Base-by-base conservation (phyloP, 176 grass and related monocot species). In the Zea mays region DNA sequence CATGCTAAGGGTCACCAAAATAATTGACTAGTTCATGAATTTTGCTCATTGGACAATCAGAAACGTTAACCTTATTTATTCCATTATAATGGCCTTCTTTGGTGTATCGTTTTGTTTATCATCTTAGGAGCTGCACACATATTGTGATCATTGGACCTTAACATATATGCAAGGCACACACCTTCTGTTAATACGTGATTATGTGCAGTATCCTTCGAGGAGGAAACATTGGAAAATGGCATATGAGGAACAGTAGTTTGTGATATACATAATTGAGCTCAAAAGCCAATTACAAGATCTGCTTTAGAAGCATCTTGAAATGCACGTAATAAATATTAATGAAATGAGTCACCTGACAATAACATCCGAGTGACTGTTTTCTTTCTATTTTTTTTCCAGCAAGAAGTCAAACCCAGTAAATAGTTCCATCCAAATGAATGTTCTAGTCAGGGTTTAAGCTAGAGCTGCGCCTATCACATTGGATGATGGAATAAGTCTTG, bases 51-150 rank as follows among this genome's bases (percentile, higher is more conserved):
- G 6, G 54, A 1, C 42, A 20, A 37, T 71, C 65, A 77, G 65
- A 57, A 65, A 17, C 56, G 27, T 5, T 64, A 41, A 86, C 33
- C 57, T 77, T 40, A 40, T 47, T 71, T 65, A 34, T 47, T 64
- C 17, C 35, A 15, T 17, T 69, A 36, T 52, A 21, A 33, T 75
- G 13, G 4, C 54, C 63, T 38, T 33, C 49, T 48, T 76, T 39
- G 10, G 45, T 1, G 1, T 70, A 16, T 7, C 16, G 10, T 7
- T 56, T 72, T 39, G 6, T 57, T 14, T 9, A n/a, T 34, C 37
- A 2, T 13, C 45, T 43, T 54, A 55, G 45, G 44, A 54, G 62
- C 55, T 78, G 36, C 6, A 17, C 5, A 62, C 6, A 17, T 19
- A 33, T 49, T 10, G 42, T 58, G 39, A 21, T 67, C 1, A 39